Evolutionary conservation across 495 filamentous ascomycete species (phyloP).

Genomic region (Podospora didyma): DNA sequence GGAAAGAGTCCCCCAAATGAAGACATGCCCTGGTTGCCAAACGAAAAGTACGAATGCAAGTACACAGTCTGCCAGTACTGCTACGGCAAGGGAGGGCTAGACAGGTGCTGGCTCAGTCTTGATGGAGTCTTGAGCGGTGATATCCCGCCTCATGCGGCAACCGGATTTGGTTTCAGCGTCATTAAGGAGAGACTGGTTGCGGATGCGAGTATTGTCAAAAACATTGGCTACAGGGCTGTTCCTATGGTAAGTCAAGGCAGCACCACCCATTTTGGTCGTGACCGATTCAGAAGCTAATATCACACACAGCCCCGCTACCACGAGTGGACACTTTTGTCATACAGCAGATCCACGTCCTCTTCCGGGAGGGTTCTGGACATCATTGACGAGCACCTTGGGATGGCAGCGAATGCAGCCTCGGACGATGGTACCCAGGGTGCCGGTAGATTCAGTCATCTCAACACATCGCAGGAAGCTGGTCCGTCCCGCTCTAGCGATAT

Average conservation of each 20-base stretch:
- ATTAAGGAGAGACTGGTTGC: conserved; percentile 23
- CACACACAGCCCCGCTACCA: neutral
- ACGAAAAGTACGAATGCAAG: conserved; percentile 40
- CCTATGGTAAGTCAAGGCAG: conserved; percentile 25
- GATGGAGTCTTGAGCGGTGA: conserved; percentile 45
- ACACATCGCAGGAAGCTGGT: too few relatives aligned
- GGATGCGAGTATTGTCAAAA: conserved; percentile 26
- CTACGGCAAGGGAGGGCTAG: conserved; percentile 34
- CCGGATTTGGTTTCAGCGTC: conserved; percentile 40
- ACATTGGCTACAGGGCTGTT: conserved; percentile 34
- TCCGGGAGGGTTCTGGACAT: neutral
- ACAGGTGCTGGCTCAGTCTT: conserved; percentile 47
- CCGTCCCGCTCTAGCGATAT: too few relatives aligned
- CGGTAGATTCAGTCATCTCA: too few relatives aligned
- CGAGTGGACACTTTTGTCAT: neutral
- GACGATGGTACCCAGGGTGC: neutral
- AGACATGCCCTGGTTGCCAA: conserved; percentile 36
- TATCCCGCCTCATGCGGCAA: conserved; percentile 34
- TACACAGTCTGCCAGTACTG: conserved; percentile 52
- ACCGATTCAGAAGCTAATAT: neutral
- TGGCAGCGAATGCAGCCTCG: neutral
- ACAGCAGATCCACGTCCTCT: too few relatives aligned
- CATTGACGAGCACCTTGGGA: neutral
- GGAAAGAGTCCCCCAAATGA: conserved; percentile 9
- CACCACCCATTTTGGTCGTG: neutral